These are phyloP conservation scores for Alternaria tenuissima DNA, from an alignment of 2,329 filamentous ascomycete genomes.

Conservation along the genomic window DNA sequence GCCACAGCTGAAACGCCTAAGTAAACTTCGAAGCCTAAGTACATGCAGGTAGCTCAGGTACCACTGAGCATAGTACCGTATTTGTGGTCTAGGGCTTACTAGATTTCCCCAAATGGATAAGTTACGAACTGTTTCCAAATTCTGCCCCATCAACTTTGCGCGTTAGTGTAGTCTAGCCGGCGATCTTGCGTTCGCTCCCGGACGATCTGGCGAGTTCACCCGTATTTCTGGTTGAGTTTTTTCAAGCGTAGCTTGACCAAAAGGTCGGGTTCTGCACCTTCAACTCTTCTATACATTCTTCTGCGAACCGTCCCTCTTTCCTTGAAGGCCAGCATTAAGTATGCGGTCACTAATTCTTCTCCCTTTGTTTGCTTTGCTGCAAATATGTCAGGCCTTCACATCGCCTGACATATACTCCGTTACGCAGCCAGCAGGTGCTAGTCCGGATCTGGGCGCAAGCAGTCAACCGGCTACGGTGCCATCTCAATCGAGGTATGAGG, in stretches of 20 bases:
- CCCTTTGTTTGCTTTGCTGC: conserved; percentile 3
- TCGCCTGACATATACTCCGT: conserved; percentile 15
- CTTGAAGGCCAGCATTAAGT: neutral
- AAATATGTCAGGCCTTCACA: conserved; percentile 14
- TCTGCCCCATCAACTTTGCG: neutral
- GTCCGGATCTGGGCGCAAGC: neutral
- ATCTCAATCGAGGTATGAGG: conserved; percentile 11
- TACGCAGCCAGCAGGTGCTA: conserved; percentile 4
- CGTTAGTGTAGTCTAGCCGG: conserved; percentile 3
- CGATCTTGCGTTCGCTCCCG: conserved; percentile 2
- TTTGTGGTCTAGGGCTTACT: neutral
- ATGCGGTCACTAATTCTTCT: conserved; percentile 14
- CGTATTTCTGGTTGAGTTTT: conserved; percentile 4
- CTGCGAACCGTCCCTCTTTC: neutral
- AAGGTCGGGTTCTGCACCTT: conserved; percentile 6
- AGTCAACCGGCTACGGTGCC: conserved; percentile 10
- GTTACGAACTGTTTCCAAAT: conserved; percentile 3
- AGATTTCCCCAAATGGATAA: neutral
- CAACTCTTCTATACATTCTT: neutral
- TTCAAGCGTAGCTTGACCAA: conserved; percentile 2
- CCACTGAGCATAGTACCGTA: neutral
- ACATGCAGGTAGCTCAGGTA: conserved; percentile 8
- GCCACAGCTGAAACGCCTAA: conserved; percentile 1
- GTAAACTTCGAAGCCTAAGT: neutral
- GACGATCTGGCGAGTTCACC: conserved; percentile 1